Conservation (phyloP, 495 filamentous ascomycete genomes). For the Jackrogersella multiformis region DNA sequence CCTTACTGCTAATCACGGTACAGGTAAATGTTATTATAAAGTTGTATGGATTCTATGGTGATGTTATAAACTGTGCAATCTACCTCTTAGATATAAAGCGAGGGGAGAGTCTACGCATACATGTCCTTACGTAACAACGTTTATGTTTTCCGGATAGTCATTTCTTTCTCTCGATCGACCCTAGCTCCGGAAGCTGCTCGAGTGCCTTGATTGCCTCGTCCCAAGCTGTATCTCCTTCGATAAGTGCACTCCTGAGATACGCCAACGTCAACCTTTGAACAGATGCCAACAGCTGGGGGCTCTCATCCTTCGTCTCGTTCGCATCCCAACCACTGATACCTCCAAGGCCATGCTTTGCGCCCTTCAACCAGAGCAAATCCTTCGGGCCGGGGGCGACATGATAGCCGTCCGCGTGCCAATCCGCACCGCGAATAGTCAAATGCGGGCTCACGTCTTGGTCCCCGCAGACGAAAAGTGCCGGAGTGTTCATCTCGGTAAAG, state of each 20-base stretch:
- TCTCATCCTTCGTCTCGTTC: conserved; percentile 53
- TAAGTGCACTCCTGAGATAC: conserved; percentile 52
- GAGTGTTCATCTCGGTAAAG: conserved; percentile 51
- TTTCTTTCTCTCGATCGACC: conserved; percentile 48
- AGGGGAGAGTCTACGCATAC: background rate
- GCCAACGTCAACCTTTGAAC: conserved; percentile 55
- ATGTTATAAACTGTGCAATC: too few species aligned
- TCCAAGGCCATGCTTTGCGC: conserved; percentile 50
- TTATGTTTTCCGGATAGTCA: background rate
- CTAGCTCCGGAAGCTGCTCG: conserved; percentile 42
- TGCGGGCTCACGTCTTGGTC: conserved; percentile 51
- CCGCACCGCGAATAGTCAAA: conserved; percentile 49
- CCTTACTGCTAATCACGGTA: too few species aligned
- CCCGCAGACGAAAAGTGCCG: conserved; percentile 52
- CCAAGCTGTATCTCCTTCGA: conserved; percentile 51
- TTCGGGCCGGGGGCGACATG: conserved; percentile 48
- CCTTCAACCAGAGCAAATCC: conserved; percentile 49
- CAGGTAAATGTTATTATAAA: too few species aligned
- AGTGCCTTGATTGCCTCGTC: conserved; percentile 45
- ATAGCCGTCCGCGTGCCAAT: conserved; percentile 56
- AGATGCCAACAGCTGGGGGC: conserved; percentile 47
- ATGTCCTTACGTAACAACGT: background rate
- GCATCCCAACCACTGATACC: conserved; percentile 55
- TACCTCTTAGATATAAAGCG: too few species aligned
- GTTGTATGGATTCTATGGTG: too few species aligned